A percentile compares a stretch with the other conserved stretches of the same genome.
phyloP scores from a whole-genome alignment of 768 basidiomycete genomes.

The Suillus spraguei region DNA sequence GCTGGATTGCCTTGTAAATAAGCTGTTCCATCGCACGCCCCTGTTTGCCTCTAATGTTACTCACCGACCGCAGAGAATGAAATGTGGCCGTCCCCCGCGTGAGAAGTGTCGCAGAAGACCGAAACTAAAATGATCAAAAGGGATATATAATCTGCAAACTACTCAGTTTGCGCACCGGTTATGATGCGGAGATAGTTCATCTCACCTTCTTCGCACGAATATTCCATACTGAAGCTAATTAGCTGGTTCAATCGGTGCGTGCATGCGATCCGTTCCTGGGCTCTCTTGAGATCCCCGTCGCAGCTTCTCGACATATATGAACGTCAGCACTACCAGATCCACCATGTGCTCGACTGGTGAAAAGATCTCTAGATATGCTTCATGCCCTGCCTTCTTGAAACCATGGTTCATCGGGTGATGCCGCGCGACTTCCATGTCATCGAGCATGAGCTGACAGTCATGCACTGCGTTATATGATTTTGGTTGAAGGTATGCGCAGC shows the following conservation, averaged over 20 bases:
- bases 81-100: neutral
- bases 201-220: neutral
- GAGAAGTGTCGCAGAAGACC: neutral
- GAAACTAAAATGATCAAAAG: neutral
- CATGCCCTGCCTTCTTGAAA: constrained; percentile 5
- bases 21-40: neutral
- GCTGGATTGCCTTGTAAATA: neutral
- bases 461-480: neutral
- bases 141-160: neutral
- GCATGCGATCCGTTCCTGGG: constrained; percentile 8
- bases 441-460: constrained; percentile 2
- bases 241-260: constrained; percentile 10
- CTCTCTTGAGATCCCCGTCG: constrained; percentile 17
- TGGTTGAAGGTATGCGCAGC: neutral
- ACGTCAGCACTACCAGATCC: constrained; percentile 33
- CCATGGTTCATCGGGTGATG: constrained; percentile 1
- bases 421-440: neutral
- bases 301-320: constrained; percentile 32
- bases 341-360: constrained; percentile 26
- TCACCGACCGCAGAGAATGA: neutral
- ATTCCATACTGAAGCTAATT: constrained; percentile 5
- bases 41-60: neutral
- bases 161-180: no score
- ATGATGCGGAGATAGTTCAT: neutral
- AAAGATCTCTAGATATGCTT: constrained; percentile 28